phyloP scores from a whole-genome alignment of 345 rosid genomes.

The Acer saccharum region DNA sequence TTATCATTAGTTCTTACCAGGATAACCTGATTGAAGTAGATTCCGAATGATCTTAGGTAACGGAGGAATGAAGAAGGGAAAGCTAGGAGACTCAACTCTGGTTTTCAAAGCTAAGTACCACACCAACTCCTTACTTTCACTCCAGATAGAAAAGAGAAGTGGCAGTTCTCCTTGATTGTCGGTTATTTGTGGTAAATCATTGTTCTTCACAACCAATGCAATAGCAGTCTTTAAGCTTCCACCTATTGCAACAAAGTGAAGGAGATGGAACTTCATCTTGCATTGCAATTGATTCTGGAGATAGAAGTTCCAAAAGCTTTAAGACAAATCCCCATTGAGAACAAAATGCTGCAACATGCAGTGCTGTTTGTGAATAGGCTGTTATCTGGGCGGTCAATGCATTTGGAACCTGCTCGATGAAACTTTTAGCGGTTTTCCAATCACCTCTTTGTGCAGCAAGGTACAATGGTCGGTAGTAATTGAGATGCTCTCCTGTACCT shows the following conservation, averaged over 20 bases:
- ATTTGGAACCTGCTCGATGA: not conserved
- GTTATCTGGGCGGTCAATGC: too few relatives aligned
- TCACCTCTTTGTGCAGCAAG: not conserved
- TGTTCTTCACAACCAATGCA: not conserved
- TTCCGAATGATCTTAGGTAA: rapidly evolving
- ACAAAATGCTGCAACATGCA: too few relatives aligned
- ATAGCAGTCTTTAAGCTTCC: too few relatives aligned
- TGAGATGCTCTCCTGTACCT: too few relatives aligned
- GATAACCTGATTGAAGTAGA: not conserved
- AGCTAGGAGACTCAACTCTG: not conserved
- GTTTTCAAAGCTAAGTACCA: not conserved
- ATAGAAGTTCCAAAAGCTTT: too few relatives aligned
- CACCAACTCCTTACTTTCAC: not conserved
- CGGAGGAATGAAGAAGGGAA: too few relatives aligned
- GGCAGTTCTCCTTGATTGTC: not conserved
- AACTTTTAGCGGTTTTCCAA: not conserved
- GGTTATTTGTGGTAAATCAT: not conserved
- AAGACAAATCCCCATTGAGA: too few relatives aligned
- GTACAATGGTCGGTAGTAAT: not conserved
- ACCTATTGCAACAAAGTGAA: too few relatives aligned
- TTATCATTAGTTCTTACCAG: not conserved
- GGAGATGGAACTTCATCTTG: too few relatives aligned
- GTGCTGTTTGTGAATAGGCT: too few relatives aligned
- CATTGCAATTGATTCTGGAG: too few relatives aligned
- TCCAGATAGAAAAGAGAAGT: not conserved